Evolutionary conservation across 2,329 filamentous ascomycete species (phyloP).

Genomic region (Penicillium sp.): DNA sequence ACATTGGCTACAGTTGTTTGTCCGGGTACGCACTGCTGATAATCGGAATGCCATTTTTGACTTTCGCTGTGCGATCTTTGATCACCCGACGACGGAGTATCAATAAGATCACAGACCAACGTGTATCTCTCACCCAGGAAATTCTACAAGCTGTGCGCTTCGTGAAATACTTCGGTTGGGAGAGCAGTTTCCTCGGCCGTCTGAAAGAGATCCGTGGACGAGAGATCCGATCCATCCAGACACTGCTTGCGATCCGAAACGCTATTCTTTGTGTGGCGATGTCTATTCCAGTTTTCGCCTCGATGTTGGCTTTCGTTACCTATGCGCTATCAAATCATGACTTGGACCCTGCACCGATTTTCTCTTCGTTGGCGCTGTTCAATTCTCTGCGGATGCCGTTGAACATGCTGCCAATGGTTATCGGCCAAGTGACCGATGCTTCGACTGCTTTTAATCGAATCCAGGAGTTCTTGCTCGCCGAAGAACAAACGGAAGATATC

Average conservation of each 20-base stretch:
- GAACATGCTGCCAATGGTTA: conserved; percentile 82
- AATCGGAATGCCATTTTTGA: conserved; percentile 74
- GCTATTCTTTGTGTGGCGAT: conserved; percentile 80
- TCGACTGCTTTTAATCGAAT: conserved; percentile 82
- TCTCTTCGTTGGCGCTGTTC: conserved; percentile 92
- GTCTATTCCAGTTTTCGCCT: conserved; percentile 85
- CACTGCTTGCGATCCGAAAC: conserved; percentile 78
- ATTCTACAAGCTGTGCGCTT: conserved; percentile 89
- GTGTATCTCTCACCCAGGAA: conserved; percentile 87
- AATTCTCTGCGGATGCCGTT: conserved; percentile 87
- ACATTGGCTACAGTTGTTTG: conserved; percentile 84
- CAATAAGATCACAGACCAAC: conserved; percentile 91
- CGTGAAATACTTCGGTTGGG: conserved; percentile 97
- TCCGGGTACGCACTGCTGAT: conserved; percentile 83
- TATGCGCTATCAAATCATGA: conserved; percentile 63
- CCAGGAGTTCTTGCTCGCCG: conserved; percentile 80
- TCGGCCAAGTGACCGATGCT: conserved; percentile 87
- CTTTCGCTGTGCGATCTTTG: conserved; percentile 71
- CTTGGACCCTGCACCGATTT: conserved; percentile 74
- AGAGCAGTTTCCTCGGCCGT: conserved; percentile 77
- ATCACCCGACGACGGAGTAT: conserved; percentile 74
- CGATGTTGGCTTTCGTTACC: conserved; percentile 92
- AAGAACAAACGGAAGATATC: conserved; percentile 76
- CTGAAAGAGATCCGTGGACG: conserved; percentile 69
- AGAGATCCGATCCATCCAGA: conserved; percentile 82